Evolutionary conservation across 2,329 filamentous ascomycete species (phyloP).

Genomic region (Xylaria hypoxylon): DNA sequence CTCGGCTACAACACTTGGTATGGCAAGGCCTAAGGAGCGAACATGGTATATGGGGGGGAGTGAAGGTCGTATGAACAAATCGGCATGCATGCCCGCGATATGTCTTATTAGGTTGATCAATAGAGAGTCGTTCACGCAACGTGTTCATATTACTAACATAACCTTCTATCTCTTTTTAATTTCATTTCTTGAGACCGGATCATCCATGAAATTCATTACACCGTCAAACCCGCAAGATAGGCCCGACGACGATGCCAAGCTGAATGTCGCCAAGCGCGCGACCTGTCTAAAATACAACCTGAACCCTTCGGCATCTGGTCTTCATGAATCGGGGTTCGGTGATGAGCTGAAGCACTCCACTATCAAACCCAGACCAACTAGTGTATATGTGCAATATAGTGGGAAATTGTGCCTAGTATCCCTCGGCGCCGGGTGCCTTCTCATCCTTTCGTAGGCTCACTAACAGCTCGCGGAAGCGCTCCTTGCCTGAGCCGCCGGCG

Average conservation of each 20-base stretch:
- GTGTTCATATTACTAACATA: conserved; percentile 31
- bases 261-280: conserved; percentile 35
- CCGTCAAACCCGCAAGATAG: conserved; percentile 40
- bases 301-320: conserved; percentile 19
- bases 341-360: conserved; percentile 24
- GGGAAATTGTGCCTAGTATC: conserved; percentile 59
- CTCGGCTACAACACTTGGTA: conserved; percentile 85
- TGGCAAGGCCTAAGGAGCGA: conserved; percentile 61
- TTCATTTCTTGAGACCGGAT: conserved; percentile 32
- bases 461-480: conserved; percentile 92
- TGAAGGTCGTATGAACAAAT: conserved; percentile 35
- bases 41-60: conserved; percentile 5
- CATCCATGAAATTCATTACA: conserved; percentile 45
- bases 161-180: conserved; percentile 26
- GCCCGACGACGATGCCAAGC: conserved; percentile 37
- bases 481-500: conserved; percentile 90
- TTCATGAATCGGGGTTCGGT: conserved; percentile 24
- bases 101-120: conserved; percentile 42
- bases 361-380: conserved; percentile 22
- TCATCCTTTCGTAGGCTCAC: conserved; percentile 92
- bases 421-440: conserved; percentile 77
- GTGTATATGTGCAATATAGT: conserved; percentile 39
- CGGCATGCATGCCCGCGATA: conserved; percentile 25
- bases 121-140: conserved; percentile 42
- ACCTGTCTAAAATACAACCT: conserved; percentile 47